Conservation (phyloP, 768 basidiomycete species). For the Nidula microcarpa region DNA sequence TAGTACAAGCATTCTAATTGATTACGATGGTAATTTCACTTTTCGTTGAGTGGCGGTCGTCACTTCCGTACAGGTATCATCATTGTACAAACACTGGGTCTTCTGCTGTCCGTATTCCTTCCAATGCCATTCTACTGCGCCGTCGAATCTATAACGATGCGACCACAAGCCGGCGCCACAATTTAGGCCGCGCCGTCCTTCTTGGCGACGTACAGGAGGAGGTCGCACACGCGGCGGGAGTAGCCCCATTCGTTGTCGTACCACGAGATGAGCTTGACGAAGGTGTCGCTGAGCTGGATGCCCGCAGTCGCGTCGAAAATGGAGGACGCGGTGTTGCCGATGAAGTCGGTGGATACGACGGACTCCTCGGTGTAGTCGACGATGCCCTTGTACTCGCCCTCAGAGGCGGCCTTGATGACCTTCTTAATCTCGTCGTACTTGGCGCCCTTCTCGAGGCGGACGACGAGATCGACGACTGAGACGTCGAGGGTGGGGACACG, state of each 20-base stretch:
- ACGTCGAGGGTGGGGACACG: slow-evolving; percentile 96
- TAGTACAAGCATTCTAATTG: not conserved
- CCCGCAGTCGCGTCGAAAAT: slow-evolving; percentile 95
- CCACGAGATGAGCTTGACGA: slow-evolving; percentile 96
- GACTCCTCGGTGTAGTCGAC: slow-evolving; percentile 90
- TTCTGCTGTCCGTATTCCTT: not conserved
- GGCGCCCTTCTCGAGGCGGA: slow-evolving; percentile 82
- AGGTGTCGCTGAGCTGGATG: slow-evolving; percentile 87
- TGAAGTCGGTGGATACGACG: slow-evolving; percentile 92
- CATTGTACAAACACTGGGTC: not conserved
- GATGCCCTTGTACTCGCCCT: slow-evolving; percentile 68
- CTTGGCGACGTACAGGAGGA: slow-evolving; percentile 77
- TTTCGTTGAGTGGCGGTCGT: not conserved
- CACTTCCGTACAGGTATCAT: not conserved
- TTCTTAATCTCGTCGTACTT: slow-evolving; percentile 90
- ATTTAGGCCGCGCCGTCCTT: slow-evolving; percentile 49
- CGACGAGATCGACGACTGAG: slow-evolving; percentile 97
- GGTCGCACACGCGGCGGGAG: slow-evolving; percentile 89
- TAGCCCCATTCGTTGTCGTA: slow-evolving; percentile 97
- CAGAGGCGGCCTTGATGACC: slow-evolving; percentile 75
- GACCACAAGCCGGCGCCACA: not conserved
- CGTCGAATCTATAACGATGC: not conserved
- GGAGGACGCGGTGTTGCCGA: slow-evolving; percentile 74
- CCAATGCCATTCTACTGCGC: not conserved
- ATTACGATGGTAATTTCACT: not conserved